Evolutionary conservation across 2,329 filamentous ascomycete genomes (phyloP).

Genomic region (Diaporthe sp.): DNA sequence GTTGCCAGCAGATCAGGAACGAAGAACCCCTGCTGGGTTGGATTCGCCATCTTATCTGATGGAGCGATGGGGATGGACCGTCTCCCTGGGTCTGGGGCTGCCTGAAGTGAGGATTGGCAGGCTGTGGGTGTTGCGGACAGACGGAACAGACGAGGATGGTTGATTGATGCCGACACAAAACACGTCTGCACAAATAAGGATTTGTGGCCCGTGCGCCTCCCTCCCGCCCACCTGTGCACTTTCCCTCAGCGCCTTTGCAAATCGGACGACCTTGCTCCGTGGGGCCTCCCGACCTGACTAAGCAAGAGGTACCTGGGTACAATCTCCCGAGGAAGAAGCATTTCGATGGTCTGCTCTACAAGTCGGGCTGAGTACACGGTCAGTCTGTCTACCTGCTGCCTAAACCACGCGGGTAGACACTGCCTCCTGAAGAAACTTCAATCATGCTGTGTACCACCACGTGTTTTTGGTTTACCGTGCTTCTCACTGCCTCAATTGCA

Average conservation of each 20-base stretch:
- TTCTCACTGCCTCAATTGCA: constrained; percentile 4
- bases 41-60: constrained; percentile 36
- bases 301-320: not conserved
- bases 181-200: constrained; percentile 36
- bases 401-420: not conserved
- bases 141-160: constrained; percentile 33
- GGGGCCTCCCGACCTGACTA: constrained; percentile 4
- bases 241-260: not conserved
- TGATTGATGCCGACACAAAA: constrained; percentile 34
- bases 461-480: not conserved
- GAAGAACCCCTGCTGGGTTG: constrained; percentile 37
- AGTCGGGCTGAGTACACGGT: constrained; percentile 9
- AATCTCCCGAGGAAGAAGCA: not conserved
- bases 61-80: constrained; percentile 13
- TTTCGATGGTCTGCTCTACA: constrained; percentile 18
- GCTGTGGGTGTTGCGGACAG: constrained; percentile 30
- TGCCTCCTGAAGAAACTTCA: not conserved
- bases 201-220: constrained; percentile 29
- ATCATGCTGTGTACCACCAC: not conserved
- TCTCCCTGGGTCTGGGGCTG: constrained; percentile 35
- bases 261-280: not conserved
- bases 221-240: too few species aligned
- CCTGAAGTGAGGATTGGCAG: constrained; percentile 37
- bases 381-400: not conserved
- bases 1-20: constrained; percentile 37